Base-by-base conservation (phyloP, 495 filamentous ascomycete species). In the Lepidopterella palustris region DNA sequence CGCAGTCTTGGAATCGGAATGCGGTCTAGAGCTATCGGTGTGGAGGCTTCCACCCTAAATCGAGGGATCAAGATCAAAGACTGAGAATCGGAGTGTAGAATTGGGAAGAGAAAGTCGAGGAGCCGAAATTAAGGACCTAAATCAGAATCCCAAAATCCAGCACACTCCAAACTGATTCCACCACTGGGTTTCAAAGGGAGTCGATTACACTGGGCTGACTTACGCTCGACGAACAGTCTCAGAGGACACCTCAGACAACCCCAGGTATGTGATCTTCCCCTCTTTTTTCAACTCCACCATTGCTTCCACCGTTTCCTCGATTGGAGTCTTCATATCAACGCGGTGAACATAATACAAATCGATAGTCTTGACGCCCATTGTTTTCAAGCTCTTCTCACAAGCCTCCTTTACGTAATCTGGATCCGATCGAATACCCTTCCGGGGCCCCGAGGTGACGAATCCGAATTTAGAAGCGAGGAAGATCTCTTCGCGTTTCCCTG, bases 321-420 rank as follows among this genome's bases (percentile, higher is more conserved):
- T 77, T 0, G 86, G 86, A 0, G 80, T 79, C 45, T 72, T 74
- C 3, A 60, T 49, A 57, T 82, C 80, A 10, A 81, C 71, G n/a
- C 80, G 78, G 62, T 87, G 84, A 29, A 74, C 70, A 60, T 87
- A 87, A 60, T 79, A 85, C 9, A 89, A 67, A 58, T 89, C 85
- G 32, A 89, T 76, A 5, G 57, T 64, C 1, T 78, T 73, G 0
- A 79, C 64, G 0, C 77, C 78, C 2, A 88, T 75, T 0, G 79
- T 66, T 48, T 73, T 68, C 40, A 87, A 67, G 11, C 77, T 81
- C 59, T 71, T 74, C 55, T 79, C 78, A 59, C 78, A 78, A n/a
- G 78, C 74, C 25, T 70, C 6, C 1, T 74, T 70, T 32, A 77
- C 77, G 55, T 84, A 82, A 58, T 80, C 82, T 0, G 82, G 78